A percentile compares a stretch with the other conserved stretches of the same genome.
phyloP scores from a whole-genome alignment of 805 yeast species.

The Myxozyma geophila region DNA sequence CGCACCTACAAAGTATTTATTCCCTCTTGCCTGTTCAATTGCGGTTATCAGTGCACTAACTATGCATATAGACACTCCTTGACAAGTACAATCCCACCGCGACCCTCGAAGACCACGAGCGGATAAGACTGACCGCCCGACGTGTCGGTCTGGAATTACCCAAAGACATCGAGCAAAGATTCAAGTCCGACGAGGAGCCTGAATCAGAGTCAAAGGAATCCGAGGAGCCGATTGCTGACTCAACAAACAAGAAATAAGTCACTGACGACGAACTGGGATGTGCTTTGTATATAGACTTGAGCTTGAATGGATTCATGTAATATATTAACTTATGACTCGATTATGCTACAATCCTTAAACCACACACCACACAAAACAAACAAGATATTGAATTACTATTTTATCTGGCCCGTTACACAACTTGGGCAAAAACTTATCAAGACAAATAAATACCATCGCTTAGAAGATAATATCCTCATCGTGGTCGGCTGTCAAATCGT shows the following conservation, averaged over 20 bases:
- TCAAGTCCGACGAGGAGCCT: constrained; percentile 23
- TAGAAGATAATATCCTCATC: constrained; percentile 52
- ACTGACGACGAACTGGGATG: background rate
- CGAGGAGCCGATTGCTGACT: background rate
- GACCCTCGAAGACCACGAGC: constrained; percentile 75
- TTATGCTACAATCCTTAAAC: constrained; percentile 13
- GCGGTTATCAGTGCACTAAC: background rate
- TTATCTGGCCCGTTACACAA: background rate
- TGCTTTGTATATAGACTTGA: constrained; percentile 5
- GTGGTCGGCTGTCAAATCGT: constrained; percentile 48
- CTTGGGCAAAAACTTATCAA: background rate
- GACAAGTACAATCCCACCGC: constrained; percentile 88
- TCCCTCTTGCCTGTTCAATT: background rate
- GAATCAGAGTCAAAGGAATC: constrained; percentile 1
- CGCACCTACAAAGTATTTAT: constrained; percentile 68
- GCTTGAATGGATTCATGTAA: background rate
- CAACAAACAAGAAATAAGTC: constrained; percentile 3
- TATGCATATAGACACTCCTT: constrained; percentile 49
- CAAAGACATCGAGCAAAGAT: constrained; percentile 33
- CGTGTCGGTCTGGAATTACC: constrained; percentile 85
- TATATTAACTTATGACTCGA: background rate
- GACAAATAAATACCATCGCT: background rate
- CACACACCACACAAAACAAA: background rate
- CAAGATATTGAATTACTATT: background rate
- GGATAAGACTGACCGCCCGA: constrained; percentile 77